Base-by-base conservation (phyloP, 139 green algal genomes). In the Chlorella ohadii region DNA sequence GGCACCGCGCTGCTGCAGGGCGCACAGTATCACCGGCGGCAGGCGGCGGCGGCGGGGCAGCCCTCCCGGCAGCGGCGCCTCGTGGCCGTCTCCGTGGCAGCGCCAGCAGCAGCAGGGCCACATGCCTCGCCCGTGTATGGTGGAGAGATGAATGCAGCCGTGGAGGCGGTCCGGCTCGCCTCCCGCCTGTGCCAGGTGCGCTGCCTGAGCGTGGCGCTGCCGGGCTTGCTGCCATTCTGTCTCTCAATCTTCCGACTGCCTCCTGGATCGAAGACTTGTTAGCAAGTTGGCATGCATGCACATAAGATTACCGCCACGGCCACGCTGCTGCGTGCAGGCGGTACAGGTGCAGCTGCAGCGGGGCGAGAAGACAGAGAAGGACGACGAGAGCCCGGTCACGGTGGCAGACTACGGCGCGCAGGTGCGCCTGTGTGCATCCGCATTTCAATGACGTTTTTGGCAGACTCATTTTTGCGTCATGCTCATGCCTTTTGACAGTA, bases 341-440 rank as follows among this genome's bases (percentile, higher is more conserved):
- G 92, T 98, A 4, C 95, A 98, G 68, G 74, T 84, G 27, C 70
- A 93, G 85, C 86, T 98, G 25, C 89, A 85, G 39, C 47, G 63
- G 0, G 81, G 73, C 4, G 95, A 98, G 81, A 91, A 90, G 25
- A 77, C 70, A 2, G 89, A 93, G 76, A 99, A 99, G 89, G 81
- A 90, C 4, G 96, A 99, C 81, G 89, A 91, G 36, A 97, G 92
- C 0, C 97, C 97, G 28, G 97, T 99, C 0, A 99, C 97, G 4
- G 95, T 99, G 9, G 97, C 97, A 17, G 97, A 99, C 85, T 99
- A 98, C 85, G 96, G 95, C 27, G 94, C 96, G 0, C 76, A 79
- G 68, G 36, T 47, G 68, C 22, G 36, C 9, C 44, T 51, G 44
- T 51, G 44, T 51, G 44, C 44, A n/a, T n/a, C n/a, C n/a, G n/a